phyloP scores from a whole-genome alignment of 441 rosid species.

The Viola pubescens region DNA sequence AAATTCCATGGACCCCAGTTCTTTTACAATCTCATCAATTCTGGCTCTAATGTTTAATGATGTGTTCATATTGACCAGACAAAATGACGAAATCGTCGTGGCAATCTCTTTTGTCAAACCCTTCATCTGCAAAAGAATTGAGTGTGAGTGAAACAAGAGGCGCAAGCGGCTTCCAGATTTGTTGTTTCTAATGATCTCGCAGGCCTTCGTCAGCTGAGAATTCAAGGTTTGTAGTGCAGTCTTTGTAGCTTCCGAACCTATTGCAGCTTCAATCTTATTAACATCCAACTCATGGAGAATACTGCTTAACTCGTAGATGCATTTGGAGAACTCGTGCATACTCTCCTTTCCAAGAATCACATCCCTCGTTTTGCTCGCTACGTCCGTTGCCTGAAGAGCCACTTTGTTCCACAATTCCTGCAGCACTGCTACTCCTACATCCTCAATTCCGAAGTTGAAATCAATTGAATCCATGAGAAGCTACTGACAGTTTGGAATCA shows the following conservation, averaged over 20 bases:
- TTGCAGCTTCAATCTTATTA: constrained; percentile 26
- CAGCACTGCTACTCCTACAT: constrained; percentile 24
- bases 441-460: constrained; percentile 24
- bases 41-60: constrained; percentile 28
- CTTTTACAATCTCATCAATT: constrained; percentile 19
- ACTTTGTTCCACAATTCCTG: constrained; percentile 39
- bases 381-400: constrained; percentile 24
- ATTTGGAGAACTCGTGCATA: constrained; percentile 31
- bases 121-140: constrained; percentile 27
- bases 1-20: constrained; percentile 31
- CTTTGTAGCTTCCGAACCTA: constrained; percentile 28
- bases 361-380: constrained; percentile 33
- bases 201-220: constrained; percentile 24
- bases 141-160: constrained; percentile 27
- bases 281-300: constrained; percentile 28
- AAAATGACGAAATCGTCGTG: constrained; percentile 32
- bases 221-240: constrained; percentile 24
- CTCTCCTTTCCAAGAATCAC: constrained; percentile 28
- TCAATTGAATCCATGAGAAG: constrained; percentile 8
- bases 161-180: constrained; percentile 34
- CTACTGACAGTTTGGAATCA: constrained; percentile 3
- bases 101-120: constrained; percentile 37
- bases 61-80: constrained; percentile 33
- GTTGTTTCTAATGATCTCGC: constrained; percentile 26
- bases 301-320: constrained; percentile 22